Percentiles rank a stretch among this genome's conserved stretches.
Conservation (phyloP, 345 rosid species). For the Eutrema yunnanense region DNA sequence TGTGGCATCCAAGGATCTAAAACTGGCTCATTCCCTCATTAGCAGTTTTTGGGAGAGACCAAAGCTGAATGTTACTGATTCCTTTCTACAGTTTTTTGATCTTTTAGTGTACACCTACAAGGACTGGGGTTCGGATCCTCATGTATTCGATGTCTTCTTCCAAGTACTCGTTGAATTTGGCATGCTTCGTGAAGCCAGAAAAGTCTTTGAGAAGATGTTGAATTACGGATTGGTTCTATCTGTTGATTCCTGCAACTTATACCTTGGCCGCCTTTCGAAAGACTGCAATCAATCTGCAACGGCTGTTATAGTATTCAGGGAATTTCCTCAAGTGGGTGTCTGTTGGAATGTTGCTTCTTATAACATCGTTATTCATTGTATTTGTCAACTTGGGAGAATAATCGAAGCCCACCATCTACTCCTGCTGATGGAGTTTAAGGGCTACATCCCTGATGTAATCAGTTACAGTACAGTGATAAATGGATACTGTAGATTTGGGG, state of each 20-base stretch:
- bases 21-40: constrained; percentile 47
- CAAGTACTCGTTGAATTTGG: constrained; percentile 70
- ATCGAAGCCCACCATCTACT: constrained; percentile 75
- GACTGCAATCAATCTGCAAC: constrained; percentile 28
- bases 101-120: constrained; percentile 70
- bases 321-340: constrained; percentile 56
- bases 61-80: constrained; percentile 41
- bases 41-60: constrained; percentile 60
- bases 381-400: constrained; percentile 50
- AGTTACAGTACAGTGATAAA: constrained; percentile 75
- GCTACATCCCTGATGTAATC: constrained; percentile 71
- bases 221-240: constrained; percentile 77
- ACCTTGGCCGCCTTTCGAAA: constrained; percentile 54
- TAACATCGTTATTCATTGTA: constrained; percentile 59
- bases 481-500: constrained; percentile 64
- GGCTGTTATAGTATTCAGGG: constrained; percentile 40
- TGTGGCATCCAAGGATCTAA: constrained; percentile 59
- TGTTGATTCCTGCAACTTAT: constrained; percentile 71
- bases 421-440: constrained; percentile 63
- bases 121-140: constrained; percentile 89
- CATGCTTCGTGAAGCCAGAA: constrained; percentile 62
- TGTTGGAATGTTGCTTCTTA: constrained; percentile 71
- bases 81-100: constrained; percentile 50
- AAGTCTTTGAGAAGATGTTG: constrained; percentile 67
- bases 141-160: constrained; percentile 75